A percentile compares a stretch with the other conserved stretches of the same genome.
These are phyloP conservation scores for Neurospora pannonica DNA, from an alignment of 495 filamentous ascomycete species.

Conservation along the genomic window DNA sequence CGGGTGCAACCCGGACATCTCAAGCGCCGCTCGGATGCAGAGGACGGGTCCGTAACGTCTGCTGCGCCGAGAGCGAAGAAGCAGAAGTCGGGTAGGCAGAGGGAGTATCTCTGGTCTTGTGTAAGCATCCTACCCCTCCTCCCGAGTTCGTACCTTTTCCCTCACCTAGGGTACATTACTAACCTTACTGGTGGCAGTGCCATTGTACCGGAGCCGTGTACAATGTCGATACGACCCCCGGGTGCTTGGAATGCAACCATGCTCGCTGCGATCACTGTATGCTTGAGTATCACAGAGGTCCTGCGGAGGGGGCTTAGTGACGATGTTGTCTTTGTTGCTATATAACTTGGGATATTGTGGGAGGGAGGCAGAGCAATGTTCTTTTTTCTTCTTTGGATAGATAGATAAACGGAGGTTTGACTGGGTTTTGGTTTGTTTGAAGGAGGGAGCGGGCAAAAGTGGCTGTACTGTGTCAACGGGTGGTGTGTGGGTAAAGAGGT, in stretches of 20 bases:
- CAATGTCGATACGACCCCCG: background rate
- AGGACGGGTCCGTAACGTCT: background rate
- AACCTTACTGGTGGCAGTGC: background rate
- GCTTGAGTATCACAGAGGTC: background rate
- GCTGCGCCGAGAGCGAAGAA: background rate
- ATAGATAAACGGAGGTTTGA: background rate
- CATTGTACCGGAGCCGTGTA: background rate
- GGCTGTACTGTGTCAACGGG: no score
- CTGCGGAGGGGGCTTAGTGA: background rate
- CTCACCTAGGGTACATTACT: no score
- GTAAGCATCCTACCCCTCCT: background rate
- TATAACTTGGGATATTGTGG: no score
- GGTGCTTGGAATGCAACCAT: constrained; percentile 4
- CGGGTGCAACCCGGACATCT: background rate
- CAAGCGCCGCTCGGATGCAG: background rate
- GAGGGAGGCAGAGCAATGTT: no score
- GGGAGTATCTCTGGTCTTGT: constrained; percentile 4
- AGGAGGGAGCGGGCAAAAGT: no score
- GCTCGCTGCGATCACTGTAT: background rate
- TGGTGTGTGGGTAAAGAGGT: no score
- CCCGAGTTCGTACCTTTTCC: no score
- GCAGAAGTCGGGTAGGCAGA: background rate
- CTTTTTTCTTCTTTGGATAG: background rate
- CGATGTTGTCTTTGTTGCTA: no score
- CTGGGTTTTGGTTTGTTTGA: no score